Conservation (phyloP, 805 yeast species). For the Clavispora vitiphila region DNA sequence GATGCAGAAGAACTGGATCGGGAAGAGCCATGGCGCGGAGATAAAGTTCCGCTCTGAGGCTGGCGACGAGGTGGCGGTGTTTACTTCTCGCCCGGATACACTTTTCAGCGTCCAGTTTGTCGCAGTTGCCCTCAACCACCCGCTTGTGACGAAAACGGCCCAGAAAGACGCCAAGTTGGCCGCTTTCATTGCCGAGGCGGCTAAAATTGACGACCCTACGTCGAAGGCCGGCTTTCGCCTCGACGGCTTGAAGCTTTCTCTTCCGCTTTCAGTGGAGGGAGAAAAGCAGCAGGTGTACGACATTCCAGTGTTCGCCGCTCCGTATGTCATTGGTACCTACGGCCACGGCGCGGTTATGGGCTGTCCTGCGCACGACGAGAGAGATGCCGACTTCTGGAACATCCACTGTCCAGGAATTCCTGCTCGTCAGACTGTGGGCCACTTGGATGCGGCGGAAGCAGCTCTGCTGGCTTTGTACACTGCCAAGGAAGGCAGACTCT, state of each 20-base stretch:
- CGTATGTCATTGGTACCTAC: slow-evolving; percentile 78
- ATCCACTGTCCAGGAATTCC: slow-evolving; percentile 47
- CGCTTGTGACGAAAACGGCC: slow-evolving; percentile 43
- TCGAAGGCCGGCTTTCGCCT: slow-evolving; percentile 55
- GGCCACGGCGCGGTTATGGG: slow-evolving; percentile 98
- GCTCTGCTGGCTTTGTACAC: slow-evolving; percentile 41
- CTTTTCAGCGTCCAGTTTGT: slow-evolving; percentile 75
- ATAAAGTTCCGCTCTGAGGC: slow-evolving; percentile 43
- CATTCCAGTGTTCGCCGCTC: slow-evolving; percentile 83
- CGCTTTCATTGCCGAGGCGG: slow-evolving; percentile 44
- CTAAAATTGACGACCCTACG: slow-evolving; percentile 37
- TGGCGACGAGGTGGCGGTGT: slow-evolving; percentile 41
- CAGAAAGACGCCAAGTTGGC: slow-evolving; percentile 35
- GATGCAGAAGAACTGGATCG: slow-evolving; percentile 96
- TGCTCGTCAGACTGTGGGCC: slow-evolving; percentile 43
- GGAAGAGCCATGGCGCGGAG: slow-evolving; percentile 77
- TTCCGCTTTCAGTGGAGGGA: slow-evolving; percentile 53
- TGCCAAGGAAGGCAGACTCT: slow-evolving; percentile 37
- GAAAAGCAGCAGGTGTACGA: slow-evolving; percentile 11
- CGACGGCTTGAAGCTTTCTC: slow-evolving; percentile 35
- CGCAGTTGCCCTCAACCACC: slow-evolving; percentile 73
- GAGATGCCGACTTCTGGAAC: slow-evolving; percentile 82
- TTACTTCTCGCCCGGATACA: slow-evolving; percentile 91
- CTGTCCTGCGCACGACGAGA: slow-evolving; percentile 86
- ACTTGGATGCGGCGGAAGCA: slow-evolving; percentile 17